These are phyloP conservation scores for Wickerhamomyces alni DNA, from an alignment of 805 yeast species.

Conservation along the genomic window DNA sequence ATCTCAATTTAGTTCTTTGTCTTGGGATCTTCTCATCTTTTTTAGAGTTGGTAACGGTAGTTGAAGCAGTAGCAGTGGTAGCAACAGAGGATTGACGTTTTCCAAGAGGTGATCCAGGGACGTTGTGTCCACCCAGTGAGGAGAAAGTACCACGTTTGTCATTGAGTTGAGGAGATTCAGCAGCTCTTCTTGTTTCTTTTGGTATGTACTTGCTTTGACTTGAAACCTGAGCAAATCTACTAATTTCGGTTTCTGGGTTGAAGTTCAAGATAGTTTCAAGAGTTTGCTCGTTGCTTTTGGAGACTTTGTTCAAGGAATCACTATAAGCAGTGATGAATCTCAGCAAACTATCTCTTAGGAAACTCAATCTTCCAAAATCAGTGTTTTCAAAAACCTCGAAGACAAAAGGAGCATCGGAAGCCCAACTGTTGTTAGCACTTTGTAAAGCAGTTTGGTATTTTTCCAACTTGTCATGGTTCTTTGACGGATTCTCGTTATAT, in stretches of 20 bases:
- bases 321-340: slow-evolving; percentile 57
- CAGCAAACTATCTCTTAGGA: slow-evolving; percentile 60
- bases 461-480: slow-evolving; percentile 18
- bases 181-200: slow-evolving; percentile 23
- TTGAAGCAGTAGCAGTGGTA: slow-evolving; percentile 16
- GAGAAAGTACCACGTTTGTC: slow-evolving; percentile 1
- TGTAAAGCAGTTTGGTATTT: slow-evolving; percentile 35
- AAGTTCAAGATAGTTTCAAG: slow-evolving; percentile 61
- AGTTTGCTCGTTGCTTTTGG: slow-evolving; percentile 52
- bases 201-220: slow-evolving; percentile 21
- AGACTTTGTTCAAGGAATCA: slow-evolving; percentile 42
- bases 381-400: slow-evolving; percentile 70
- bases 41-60: slow-evolving; percentile 8
- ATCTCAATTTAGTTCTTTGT: slow-evolving; percentile 41
- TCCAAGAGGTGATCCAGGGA: no score
- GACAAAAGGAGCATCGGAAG: slow-evolving; percentile 67
- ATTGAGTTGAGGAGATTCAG: slow-evolving; percentile 18
- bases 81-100: no score
- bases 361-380: slow-evolving; percentile 55
- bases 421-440: slow-evolving; percentile 59
- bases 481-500: slow-evolving; percentile 16
- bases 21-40: slow-evolving; percentile 21
- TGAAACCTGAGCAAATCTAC: slow-evolving; percentile 44
- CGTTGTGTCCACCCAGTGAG: neutral
- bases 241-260: slow-evolving; percentile 54